Evolutionary conservation across 2,329 filamentous ascomycete species (phyloP).

Genomic region (Aspergillus sp.): DNA sequence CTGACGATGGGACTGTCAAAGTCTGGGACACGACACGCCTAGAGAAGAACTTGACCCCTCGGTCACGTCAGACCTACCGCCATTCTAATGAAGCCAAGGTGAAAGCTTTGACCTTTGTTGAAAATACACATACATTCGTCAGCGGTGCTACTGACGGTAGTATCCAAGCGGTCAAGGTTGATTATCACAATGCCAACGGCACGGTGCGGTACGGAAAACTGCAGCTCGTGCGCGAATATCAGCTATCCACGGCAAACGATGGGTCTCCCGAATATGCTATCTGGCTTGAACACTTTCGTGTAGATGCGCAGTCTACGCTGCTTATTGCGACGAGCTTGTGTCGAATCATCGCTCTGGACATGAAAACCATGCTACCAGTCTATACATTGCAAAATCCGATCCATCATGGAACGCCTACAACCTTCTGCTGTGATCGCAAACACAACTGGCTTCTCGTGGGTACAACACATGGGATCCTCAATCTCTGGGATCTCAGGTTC

Average conservation of each 20-base stretch:
- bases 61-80: constrained; percentile 80
- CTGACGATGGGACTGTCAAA: constrained; percentile 86
- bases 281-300: constrained; percentile 89
- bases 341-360: constrained; percentile 77
- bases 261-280: constrained; percentile 69
- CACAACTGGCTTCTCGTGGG: constrained; percentile 89
- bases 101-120: constrained; percentile 82
- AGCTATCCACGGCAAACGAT: constrained; percentile 51
- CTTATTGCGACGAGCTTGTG: constrained; percentile 84
- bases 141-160: constrained; percentile 88
- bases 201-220: constrained; percentile 75
- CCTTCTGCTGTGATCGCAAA: constrained; percentile 82
- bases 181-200: constrained; percentile 59
- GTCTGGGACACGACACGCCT: constrained; percentile 90
- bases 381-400: constrained; percentile 83
- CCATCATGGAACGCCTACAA: constrained; percentile 87
- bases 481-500: constrained; percentile 97
- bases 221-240: constrained; percentile 73
- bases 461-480: constrained; percentile 87
- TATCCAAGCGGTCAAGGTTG: constrained; percentile 85
- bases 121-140: constrained; percentile 90
- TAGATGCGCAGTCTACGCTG: constrained; percentile 77
- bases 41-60: constrained; percentile 85
- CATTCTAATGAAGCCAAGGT: constrained; percentile 72
- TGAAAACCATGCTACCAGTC: constrained; percentile 79